Base-by-base conservation (phyloP, 2,329 filamentous ascomycete species). In the Dryadomyces quercus-mongolicae region DNA sequence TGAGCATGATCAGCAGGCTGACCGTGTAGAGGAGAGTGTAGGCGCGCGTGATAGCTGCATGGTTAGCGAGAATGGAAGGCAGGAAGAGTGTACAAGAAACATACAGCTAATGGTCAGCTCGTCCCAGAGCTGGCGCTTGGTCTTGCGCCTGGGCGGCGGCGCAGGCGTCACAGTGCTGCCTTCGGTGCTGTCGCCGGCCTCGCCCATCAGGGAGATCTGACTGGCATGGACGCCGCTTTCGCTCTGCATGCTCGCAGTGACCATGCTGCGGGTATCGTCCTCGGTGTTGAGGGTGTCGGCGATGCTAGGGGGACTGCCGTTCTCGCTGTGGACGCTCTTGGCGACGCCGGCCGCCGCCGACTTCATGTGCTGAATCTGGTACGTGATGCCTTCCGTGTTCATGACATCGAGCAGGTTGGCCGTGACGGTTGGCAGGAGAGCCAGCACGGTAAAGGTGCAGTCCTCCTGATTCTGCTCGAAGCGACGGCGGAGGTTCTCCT, bases 401-500 rank as follows among this genome's bases (percentile, higher is more conserved):
- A 97, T 81, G 36, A 86, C 84, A 61, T 88, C 84, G 63, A 96
- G 75, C 62, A 98, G 86, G 66, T 94, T 92, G 61, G 93, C 83
- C 22, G 91, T 91, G 7, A 90, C 88, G 38, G 92, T 95, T 5
- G 93, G 93, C 10, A 98, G 78, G 54, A 98, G 82, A 34, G 92
- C 93, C n/a, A 97, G 83, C 47, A 97, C 90, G 42, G 93, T 98
- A 67, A 94, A 96, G 49, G 92, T 96, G 71, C 93, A 98, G 70
- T 98, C 93, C 67, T 95, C 92, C 68, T 98, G 93, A 69, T 98
- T 98, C 71, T 98, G 93, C 69, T 97, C 89, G 71, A 98, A 98
- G 65, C 93, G 87, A 56, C 93, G 86, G 52, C 91, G 90, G 58
- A 98, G 80, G 70, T 98, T 98, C 73, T 98, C 93, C 68, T 92